A percentile compares a stretch with the other conserved stretches of the same genome.
Evolutionary conservation across 768 basidiomycete species (phyloP).

Genomic region (Pleurotus pulmonarius): DNA sequence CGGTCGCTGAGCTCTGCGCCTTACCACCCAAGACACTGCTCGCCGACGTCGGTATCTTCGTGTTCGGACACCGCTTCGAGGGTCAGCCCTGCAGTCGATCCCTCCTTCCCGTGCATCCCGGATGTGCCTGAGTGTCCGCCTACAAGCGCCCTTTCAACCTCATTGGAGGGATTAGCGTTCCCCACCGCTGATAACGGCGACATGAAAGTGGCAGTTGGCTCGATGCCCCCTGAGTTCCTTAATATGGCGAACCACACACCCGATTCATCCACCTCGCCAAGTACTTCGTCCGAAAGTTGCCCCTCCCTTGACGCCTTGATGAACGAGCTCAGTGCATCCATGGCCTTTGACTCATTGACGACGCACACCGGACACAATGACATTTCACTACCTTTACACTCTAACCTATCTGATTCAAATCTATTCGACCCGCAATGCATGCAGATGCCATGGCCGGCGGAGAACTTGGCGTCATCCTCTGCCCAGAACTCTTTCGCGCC

Average conservation of each 20-base stretch:
- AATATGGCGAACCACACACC: neutral
- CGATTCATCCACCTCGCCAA: neutral
- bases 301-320: constrained; percentile 4
- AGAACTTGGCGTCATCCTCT: neutral
- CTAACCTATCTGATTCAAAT: neutral
- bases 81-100: constrained; percentile 2
- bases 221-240: neutral
- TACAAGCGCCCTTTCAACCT: neutral
- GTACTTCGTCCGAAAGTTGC: neutral
- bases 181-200: neutral
- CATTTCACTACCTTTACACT: neutral
- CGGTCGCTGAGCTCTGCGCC: neutral
- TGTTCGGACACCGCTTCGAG: neutral
- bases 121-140: constrained; percentile 3
- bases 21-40: constrained; percentile 1
- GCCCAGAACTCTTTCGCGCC: neutral
- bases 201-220: neutral
- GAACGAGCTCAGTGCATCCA: neutral
- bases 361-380: neutral
- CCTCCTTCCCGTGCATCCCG: constrained; percentile 1
- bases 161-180: neutral
- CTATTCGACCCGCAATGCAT: constrained; percentile 1
- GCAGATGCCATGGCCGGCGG: constrained; percentile 1
- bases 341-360: neutral
- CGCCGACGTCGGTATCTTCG: constrained; percentile 3